These are phyloP conservation scores for Mycogone perniciosa DNA, from an alignment of 2,329 filamentous ascomycete genomes.

Conservation along the genomic window DNA sequence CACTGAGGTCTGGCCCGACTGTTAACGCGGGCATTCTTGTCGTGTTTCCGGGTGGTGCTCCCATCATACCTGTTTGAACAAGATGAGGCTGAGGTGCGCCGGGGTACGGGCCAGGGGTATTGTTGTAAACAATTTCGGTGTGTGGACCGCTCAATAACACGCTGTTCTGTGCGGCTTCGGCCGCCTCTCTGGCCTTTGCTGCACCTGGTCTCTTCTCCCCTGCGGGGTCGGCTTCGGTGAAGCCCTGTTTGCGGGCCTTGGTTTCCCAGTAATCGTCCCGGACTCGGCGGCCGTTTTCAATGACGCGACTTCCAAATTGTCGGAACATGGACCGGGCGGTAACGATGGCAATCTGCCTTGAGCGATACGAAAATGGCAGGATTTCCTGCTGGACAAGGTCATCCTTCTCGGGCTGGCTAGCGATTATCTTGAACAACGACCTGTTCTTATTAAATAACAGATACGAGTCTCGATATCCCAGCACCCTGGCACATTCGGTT, in stretches of 20 bases:
- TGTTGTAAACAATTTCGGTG: conserved; percentile 84
- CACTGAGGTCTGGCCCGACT: conserved; percentile 68
- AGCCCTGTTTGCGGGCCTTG: conserved; percentile 94
- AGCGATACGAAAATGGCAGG: conserved; percentile 92
- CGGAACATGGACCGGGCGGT: conserved; percentile 98
- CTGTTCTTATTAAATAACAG: conserved; percentile 97
- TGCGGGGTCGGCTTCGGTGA: conserved; percentile 92
- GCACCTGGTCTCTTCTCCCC: conserved; percentile 94
- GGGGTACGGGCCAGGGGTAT: conserved; percentile 59
- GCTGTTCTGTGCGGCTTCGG: conserved; percentile 57
- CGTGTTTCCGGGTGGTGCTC: conserved; percentile 55
- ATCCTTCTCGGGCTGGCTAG: conserved; percentile 91
- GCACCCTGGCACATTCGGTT: conserved; percentile 89
- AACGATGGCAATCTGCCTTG: conserved; percentile 97
- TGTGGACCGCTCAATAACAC: conserved; percentile 62
- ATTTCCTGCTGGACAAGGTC: conserved; percentile 93
- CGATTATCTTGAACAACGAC: conserved; percentile 95
- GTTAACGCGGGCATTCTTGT: conserved; percentile 81
- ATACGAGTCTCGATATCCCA: conserved; percentile 96
- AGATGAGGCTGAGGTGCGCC: conserved; percentile 62
- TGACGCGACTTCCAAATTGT: conserved; percentile 92
- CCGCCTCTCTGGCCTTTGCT: conserved; percentile 78
- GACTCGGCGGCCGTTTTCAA: conserved; percentile 81
- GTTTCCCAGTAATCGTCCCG: conserved; percentile 98
- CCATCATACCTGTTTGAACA: conserved; percentile 61